A percentile compares a stretch with the other conserved stretches of the same genome.
phyloP scores from a whole-genome alignment of 2,329 filamentous ascomycete species.

The Xylariaceae sp. region DNA sequence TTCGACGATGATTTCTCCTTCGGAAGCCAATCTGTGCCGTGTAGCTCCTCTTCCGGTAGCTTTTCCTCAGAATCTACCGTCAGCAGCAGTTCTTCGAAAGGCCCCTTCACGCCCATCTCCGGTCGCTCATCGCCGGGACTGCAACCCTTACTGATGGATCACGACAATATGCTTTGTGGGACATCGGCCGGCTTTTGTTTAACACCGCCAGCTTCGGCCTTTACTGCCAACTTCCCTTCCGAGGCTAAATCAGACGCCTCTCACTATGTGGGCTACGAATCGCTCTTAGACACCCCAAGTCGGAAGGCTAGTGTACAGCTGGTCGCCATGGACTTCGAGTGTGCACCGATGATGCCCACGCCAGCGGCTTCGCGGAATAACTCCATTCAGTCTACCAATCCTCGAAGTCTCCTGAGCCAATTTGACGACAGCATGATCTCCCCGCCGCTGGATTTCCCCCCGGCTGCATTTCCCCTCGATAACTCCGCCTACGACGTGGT shows the following conservation, averaged over 20 bases:
- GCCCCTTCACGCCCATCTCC: slow-evolving; percentile 34
- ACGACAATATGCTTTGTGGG: slow-evolving; percentile 26
- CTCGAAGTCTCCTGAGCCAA: slow-evolving; percentile 18
- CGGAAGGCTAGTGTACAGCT: slow-evolving; percentile 25
- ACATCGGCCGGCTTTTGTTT: slow-evolving; percentile 29
- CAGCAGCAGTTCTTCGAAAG: slow-evolving; percentile 23
- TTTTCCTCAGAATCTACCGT: slow-evolving; percentile 33
- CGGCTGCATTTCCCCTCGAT: slow-evolving; percentile 21
- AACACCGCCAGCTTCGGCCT: slow-evolving; percentile 33
- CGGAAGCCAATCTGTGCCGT: slow-evolving; percentile 21
- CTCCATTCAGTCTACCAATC: slow-evolving; percentile 17
- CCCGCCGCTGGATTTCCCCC: slow-evolving; percentile 20
- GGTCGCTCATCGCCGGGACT: slow-evolving; percentile 33
- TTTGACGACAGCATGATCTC: slow-evolving; percentile 24
- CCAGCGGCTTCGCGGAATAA: slow-evolving; percentile 17
- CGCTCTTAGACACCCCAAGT: slow-evolving; percentile 24
- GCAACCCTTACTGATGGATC: slow-evolving; percentile 25
- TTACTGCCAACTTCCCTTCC: slow-evolving; percentile 30
- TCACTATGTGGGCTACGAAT: slow-evolving; percentile 20
- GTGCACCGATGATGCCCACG: slow-evolving; percentile 23
- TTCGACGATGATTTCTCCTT: slow-evolving; percentile 30
- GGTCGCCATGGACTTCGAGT: slow-evolving; percentile 27
- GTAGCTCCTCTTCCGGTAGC: slow-evolving; percentile 28
- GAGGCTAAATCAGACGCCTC: slow-evolving; percentile 24
- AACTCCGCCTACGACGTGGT: slow-evolving; percentile 10